Conservation (phyloP, 192 early-diverging fungal genomes). For the Coemansia sp. region DNA sequence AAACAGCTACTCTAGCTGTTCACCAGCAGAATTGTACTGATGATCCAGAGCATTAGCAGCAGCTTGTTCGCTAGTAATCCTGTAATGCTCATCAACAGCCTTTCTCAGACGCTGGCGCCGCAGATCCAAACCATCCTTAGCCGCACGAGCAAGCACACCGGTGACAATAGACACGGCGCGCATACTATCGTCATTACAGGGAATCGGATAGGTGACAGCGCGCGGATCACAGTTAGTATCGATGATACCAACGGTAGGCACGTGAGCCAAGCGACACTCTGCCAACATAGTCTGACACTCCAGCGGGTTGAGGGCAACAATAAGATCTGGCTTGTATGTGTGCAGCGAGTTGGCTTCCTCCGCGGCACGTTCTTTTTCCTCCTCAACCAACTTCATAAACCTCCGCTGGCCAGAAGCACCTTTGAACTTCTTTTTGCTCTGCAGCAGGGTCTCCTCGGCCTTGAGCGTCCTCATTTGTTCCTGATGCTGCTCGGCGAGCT, state of each 20-base stretch:
- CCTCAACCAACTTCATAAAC: slow-evolving; percentile 12
- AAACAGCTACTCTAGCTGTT: no score
- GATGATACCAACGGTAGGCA: slow-evolving; percentile 87
- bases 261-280: slow-evolving; percentile 71
- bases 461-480: no score
- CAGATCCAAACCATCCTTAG: slow-evolving; percentile 59
- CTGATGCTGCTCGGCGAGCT: slow-evolving; percentile 14
- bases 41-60: no score
- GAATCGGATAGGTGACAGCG: slow-evolving; percentile 84
- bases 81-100: slow-evolving; percentile 10
- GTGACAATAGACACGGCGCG: slow-evolving; percentile 76
- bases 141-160: slow-evolving; percentile 71
- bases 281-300: slow-evolving; percentile 79
- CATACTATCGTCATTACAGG: slow-evolving; percentile 91
- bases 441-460: no score
- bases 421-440: not conserved
- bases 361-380: slow-evolving; percentile 18
- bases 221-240: slow-evolving; percentile 91
- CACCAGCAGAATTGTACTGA: no score
- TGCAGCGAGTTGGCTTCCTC: slow-evolving; percentile 22
- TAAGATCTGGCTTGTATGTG: slow-evolving; percentile 73
- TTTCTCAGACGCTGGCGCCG: slow-evolving; percentile 5
- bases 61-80: slow-evolving; percentile 1
- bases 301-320: slow-evolving; percentile 78
- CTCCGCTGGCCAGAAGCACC: slow-evolving; percentile 3